A percentile compares a stretch with the other conserved stretches of the same genome.
Evolutionary conservation across 805 yeast species (phyloP).

Genomic region (Lachancea thermotolerans): DNA sequence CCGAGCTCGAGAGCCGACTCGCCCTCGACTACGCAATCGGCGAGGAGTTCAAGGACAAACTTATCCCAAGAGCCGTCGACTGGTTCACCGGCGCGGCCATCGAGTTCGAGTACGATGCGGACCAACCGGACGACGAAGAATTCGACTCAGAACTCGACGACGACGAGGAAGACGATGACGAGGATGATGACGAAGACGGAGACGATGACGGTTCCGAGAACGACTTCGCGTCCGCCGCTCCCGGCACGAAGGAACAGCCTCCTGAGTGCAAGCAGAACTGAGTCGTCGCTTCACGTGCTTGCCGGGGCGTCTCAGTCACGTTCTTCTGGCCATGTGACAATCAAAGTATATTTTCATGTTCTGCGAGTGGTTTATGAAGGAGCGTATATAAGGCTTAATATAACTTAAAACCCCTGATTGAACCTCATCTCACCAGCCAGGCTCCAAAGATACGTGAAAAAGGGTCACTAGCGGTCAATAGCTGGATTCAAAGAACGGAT

Average conservation of each 20-base stretch:
- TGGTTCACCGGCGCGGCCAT: slow-evolving; percentile 98
- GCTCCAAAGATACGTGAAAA: too few species aligned
- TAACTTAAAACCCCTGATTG: too few species aligned
- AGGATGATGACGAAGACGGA: slow-evolving; percentile 52
- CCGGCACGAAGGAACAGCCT: slow-evolving; percentile 48
- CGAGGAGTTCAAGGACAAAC: slow-evolving; percentile 91
- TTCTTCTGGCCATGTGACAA: too few species aligned
- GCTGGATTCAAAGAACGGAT: too few species aligned
- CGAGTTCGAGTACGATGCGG: slow-evolving; percentile 59
- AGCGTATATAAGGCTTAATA: too few species aligned
- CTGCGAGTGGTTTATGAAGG: too few species aligned
- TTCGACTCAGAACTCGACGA: slow-evolving; percentile 62
- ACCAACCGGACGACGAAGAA: slow-evolving; percentile 54
- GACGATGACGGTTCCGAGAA: slow-evolving; percentile 44
- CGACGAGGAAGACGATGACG: slow-evolving; percentile 56
- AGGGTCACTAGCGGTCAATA: too few species aligned
- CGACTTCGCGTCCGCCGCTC: slow-evolving; percentile 33
- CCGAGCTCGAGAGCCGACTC: slow-evolving; percentile 73
- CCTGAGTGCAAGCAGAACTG: slow-evolving; percentile 73
- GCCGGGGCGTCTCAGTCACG: too few species aligned
- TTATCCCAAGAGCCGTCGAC: slow-evolving; percentile 93
- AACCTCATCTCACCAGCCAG: too few species aligned
- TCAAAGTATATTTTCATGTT: too few species aligned
- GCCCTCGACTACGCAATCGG: slow-evolving; percentile 94
- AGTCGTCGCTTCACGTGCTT: not conserved